Percentiles rank a stretch among this genome's conserved stretches.
Conservation (phyloP, 129 eudicot genomes). For the Sambucus nigra region DNA sequence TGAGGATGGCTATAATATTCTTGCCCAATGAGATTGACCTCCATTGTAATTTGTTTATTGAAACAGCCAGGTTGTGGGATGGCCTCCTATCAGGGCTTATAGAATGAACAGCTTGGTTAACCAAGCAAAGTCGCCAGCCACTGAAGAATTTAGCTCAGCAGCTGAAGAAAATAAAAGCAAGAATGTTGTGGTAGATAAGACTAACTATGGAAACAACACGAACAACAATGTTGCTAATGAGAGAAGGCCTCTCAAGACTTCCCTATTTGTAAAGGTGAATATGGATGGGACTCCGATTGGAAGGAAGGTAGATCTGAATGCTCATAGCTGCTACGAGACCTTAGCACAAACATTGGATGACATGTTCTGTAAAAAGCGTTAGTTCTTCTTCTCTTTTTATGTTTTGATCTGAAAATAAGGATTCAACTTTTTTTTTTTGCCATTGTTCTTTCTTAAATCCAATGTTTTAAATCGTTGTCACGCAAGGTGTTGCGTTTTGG, state of each 20-base stretch:
- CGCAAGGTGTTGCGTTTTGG: no score
- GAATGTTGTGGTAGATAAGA: conserved; percentile 16
- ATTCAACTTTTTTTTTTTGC: no score
- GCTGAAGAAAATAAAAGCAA: conserved; percentile 38
- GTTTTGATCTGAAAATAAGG: not conserved
- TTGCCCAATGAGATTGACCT: conserved; percentile 4
- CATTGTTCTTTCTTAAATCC: no score
- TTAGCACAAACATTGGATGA: conserved; percentile 64
- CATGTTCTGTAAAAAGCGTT: conserved; percentile 72
- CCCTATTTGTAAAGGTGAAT: conserved; percentile 72
- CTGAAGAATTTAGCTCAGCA: conserved; percentile 40
- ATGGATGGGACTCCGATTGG: conserved; percentile 93
- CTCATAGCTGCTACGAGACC: conserved; percentile 69
- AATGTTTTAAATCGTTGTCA: no score
- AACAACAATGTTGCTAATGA: conserved; percentile 28
- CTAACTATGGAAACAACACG: conserved; percentile 18
- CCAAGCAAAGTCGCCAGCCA: conserved; percentile 50
- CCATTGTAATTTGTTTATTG: conserved; percentile 1
- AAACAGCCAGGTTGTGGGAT: conserved; percentile 90
- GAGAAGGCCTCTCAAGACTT: conserved; percentile 29
- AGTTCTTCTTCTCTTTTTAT: conserved; percentile 23
- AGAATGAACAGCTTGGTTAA: conserved; percentile 74
- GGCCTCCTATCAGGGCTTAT: conserved; percentile 82
- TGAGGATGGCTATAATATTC: not conserved
- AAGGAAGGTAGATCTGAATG: conserved; percentile 80